These are phyloP conservation scores for Ophiostoma triangulosporum DNA, from an alignment of 2,329 filamentous ascomycete genomes.

Conservation along the genomic window DNA sequence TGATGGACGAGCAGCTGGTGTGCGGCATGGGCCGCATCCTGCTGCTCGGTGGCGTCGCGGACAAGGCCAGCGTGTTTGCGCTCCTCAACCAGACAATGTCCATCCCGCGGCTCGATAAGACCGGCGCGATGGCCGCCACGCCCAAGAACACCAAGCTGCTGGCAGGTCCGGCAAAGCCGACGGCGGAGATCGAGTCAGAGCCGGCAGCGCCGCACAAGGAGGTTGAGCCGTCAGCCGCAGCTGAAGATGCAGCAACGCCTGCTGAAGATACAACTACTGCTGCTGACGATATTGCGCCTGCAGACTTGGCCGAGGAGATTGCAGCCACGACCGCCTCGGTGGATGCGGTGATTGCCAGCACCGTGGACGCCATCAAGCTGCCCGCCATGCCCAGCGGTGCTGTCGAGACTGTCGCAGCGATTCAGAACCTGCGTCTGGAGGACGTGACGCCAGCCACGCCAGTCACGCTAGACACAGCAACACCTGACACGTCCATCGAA, in stretches of 20 bases:
- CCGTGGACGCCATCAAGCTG: background rate
- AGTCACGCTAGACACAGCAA: too few relatives aligned
- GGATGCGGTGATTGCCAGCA: background rate
- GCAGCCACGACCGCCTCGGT: background rate
- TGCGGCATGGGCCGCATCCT: slow-evolving; percentile 70
- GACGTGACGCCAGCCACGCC: background rate
- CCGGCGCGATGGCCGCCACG: too few relatives aligned
- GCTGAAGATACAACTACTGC: too few relatives aligned
- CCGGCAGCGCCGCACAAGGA: background rate
- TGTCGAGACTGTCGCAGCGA: background rate
- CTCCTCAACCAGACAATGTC: slow-evolving; percentile 74
- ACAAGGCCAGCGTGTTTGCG: slow-evolving; percentile 59
- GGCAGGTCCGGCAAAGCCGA: background rate
- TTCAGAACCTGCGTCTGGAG: background rate
- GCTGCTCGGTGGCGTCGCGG: slow-evolving; percentile 46
- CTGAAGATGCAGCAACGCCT: too few relatives aligned
- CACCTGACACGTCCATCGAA: too few relatives aligned
- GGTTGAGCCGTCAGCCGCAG: background rate
- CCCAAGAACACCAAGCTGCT: background rate
- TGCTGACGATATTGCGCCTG: too few relatives aligned
- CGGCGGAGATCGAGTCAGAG: background rate
- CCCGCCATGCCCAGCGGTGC: background rate
- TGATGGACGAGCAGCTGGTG: slow-evolving; percentile 67
- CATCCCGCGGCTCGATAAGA: slow-evolving; percentile 40
- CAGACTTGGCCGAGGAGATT: background rate